Base-by-base conservation (phyloP, 192 early-diverging fungal species). In the Backusella luteola region DNA sequence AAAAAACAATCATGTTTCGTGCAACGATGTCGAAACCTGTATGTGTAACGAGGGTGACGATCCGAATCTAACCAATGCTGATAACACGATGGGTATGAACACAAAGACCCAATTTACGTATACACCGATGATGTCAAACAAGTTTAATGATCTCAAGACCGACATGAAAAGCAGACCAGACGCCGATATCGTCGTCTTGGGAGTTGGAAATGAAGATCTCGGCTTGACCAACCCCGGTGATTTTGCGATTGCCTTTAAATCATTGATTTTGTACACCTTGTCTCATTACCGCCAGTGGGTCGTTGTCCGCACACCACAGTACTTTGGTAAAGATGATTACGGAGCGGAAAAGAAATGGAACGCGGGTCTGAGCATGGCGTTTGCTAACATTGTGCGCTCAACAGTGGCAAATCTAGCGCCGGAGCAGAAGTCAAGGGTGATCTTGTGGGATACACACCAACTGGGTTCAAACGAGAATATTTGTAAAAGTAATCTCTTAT, bases 371-470 rank as follows among this genome's bases (percentile, higher is more conserved):
- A 80, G 74, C 38, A 36, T 49, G 34, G 69, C 74, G 35, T 80
- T 80, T 80, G 46, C 78, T 2, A 71, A 72, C 7, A 26, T 73
- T 4, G 38, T 80, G 19, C 67, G 39, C 12, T 34, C 67, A 21
- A 21, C 69, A 9, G 56, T 80, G 9, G 36, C 38, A 0, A 39
- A 36, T 8, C 1, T 46, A 23, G 19, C 26, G 7, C 56, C 26
- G 12, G 56, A 63, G 12, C 56, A 63, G 56, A 63, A 26, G 14
- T 29, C 67, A 19, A 53, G 74, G 19, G 39, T 76, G 5, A 19
- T 52, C 34, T 67, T 80, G 19, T 80, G 78, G 78, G 74, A 80
- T n/a, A 66, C 66, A 12, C 74, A 70, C 21, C 74, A 76, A 44
- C 67, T 80, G 19, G 78, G 78, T 38, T 59, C 75, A n/a, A 69